phyloP scores from a whole-genome alignment of 2,329 filamentous ascomycete species.

The Diplodia mutila region DNA sequence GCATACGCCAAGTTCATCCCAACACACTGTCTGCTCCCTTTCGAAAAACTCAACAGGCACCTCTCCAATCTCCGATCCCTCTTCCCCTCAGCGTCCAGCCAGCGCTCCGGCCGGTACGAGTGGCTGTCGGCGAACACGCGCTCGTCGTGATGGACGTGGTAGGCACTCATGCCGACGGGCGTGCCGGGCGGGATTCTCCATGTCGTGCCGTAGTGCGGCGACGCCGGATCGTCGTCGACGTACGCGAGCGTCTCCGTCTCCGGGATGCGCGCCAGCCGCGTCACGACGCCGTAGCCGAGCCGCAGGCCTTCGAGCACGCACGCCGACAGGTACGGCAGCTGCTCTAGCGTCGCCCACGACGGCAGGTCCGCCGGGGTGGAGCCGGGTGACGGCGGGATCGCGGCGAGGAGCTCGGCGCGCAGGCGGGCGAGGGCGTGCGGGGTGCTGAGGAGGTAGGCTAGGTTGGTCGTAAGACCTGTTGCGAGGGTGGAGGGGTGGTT shows the following conservation, averaged over 20 bases:
- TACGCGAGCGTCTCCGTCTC: conserved; percentile 24
- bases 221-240: neutral
- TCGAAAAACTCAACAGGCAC: conserved; percentile 27
- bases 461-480: conserved; percentile 34
- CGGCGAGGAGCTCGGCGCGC: conserved; percentile 33
- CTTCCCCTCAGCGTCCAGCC: conserved; percentile 17
- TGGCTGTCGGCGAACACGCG: conserved; percentile 34
- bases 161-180: conserved; percentile 24
- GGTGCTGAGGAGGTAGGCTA: conserved; percentile 37
- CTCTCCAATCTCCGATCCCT: conserved; percentile 18
- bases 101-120: conserved; percentile 37
- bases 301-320: conserved; percentile 37
- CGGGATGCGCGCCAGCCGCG: conserved; percentile 30
- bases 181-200: conserved; percentile 23
- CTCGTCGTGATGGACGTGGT: conserved; percentile 28
- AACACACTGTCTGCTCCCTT: conserved; percentile 28
- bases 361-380: neutral
- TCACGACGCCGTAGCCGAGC: conserved; percentile 45
- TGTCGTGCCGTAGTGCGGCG: neutral
- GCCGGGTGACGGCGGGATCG: conserved; percentile 34
- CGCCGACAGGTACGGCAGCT: conserved; percentile 24
- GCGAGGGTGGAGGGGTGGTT: neutral
- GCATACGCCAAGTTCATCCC: conserved; percentile 25
- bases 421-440: conserved; percentile 32
- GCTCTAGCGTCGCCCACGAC: conserved; percentile 6